Conservation (phyloP, 306 rosid genomes). For the Vicia villosa region DNA sequence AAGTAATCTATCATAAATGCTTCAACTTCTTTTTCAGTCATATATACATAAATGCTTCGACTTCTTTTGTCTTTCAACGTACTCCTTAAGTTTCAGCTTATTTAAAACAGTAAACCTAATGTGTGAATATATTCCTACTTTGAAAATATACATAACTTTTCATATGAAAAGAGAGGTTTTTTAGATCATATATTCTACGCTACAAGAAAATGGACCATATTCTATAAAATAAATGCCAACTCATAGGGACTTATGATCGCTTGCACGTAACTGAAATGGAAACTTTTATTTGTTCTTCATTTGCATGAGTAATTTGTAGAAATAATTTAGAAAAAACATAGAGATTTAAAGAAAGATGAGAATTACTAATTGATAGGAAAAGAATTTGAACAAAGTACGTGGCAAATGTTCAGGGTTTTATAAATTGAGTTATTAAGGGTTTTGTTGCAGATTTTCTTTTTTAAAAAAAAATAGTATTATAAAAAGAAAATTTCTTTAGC, state of each 20-base stretch:
- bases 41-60: neutral
- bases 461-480: too few species aligned
- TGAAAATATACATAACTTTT: conserved; percentile 6
- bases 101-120: neutral
- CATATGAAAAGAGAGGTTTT: neutral
- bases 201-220: neutral
- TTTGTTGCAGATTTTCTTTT: too few species aligned
- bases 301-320: neutral
- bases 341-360: neutral
- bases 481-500: too few species aligned
- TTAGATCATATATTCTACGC: neutral
- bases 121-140: conserved; percentile 34
- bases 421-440: too few species aligned
- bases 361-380: too few species aligned
- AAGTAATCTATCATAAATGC: conserved; percentile 13
- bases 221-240: neutral
- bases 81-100: neutral
- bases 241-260: neutral
- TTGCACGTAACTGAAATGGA: neutral
- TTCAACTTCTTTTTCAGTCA: neutral
- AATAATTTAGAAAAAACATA: neutral
- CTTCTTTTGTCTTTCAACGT: neutral
- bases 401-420: too few species aligned
- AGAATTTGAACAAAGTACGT: too few species aligned
- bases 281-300: neutral